phyloP scores from a whole-genome alignment of 2,329 filamentous ascomycete species.

The Neofusicoccum cordaticola region DNA sequence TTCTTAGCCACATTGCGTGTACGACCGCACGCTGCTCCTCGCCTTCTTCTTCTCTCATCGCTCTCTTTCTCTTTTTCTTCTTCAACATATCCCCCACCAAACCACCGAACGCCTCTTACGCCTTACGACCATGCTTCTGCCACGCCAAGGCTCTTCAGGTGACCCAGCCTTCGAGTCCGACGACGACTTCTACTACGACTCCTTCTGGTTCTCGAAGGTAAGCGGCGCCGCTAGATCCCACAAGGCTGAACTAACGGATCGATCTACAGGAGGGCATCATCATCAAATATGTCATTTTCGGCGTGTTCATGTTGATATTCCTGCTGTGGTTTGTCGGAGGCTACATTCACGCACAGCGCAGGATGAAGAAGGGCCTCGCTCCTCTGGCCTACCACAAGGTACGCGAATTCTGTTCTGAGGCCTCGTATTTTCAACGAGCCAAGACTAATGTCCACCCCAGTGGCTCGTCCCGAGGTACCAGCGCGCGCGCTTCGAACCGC shows the following conservation, averaged over 20 bases:
- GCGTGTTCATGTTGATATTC: conserved; percentile 51
- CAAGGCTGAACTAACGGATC: background rate
- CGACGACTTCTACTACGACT: background rate
- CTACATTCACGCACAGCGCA: conserved; percentile 66
- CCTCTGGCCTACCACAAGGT: conserved; percentile 68
- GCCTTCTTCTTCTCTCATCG: background rate
- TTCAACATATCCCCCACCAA: background rate
- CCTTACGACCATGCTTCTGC: conserved; percentile 5
- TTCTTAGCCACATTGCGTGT: background rate
- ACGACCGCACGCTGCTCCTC: background rate
- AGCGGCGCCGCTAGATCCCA: background rate
- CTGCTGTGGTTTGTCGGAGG: conserved; percentile 66
- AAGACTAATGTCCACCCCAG: conserved; percentile 23
- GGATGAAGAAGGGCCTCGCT: conserved; percentile 63
- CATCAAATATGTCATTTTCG: conserved; percentile 70
- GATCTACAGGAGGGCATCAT: conserved; percentile 58
- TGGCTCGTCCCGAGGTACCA: conserved; percentile 43
- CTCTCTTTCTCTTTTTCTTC: background rate
- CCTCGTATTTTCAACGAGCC: background rate
- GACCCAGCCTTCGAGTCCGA: background rate
- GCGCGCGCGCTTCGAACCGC: conserved; percentile 32
- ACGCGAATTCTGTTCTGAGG: background rate
- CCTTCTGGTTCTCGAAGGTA: conserved; percentile 11
- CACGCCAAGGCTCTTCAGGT: conserved; percentile 2
- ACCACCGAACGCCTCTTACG: background rate